phyloP scores from a whole-genome alignment of 140 eudicot species.

The Ambrosia hybrid region DNA sequence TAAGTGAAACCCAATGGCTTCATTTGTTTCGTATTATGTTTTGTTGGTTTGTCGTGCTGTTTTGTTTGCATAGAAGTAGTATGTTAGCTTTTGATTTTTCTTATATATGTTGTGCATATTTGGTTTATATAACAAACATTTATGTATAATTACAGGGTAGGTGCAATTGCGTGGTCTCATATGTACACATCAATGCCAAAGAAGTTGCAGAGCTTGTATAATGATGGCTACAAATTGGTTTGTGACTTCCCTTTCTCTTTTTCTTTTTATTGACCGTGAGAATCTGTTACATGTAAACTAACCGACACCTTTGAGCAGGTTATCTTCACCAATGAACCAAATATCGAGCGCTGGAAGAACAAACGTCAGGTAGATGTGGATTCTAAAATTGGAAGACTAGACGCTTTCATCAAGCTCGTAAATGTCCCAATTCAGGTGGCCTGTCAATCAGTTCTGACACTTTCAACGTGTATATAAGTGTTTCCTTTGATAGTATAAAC shows the following conservation, averaged over 20 bases:
- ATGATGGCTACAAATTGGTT: conserved; percentile 90
- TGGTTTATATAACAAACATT: not conserved
- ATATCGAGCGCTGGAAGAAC: conserved; percentile 92
- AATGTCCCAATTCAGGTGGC: conserved; percentile 85
- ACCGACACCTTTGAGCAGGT: too few relatives aligned
- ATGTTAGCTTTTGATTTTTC: not conserved
- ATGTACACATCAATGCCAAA: conserved; percentile 93
- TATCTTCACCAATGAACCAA: too few relatives aligned
- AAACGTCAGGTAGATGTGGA: conserved; percentile 93
- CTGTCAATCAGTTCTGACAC: conserved; percentile 5
- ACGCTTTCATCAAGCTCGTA: conserved; percentile 63
- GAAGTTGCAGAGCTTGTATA: conserved; percentile 75
- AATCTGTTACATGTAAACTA: too few relatives aligned
- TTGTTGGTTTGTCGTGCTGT: too few relatives aligned
- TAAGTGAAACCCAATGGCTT: too few relatives aligned
- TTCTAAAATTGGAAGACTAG: conserved; percentile 86
- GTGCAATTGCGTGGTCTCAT: conserved; percentile 94
- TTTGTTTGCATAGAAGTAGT: too few relatives aligned
- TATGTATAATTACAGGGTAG: conserved; percentile 51
- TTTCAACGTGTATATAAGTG: too few relatives aligned
- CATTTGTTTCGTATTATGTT: too few relatives aligned
- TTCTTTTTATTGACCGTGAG: too few relatives aligned
- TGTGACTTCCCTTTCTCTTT: not conserved
- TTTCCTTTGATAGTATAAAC: not conserved
- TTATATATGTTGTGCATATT: not conserved